Evolutionary conservation across 129 eudicot species (phyloP).

Genomic region (Lonicera japonica): DNA sequence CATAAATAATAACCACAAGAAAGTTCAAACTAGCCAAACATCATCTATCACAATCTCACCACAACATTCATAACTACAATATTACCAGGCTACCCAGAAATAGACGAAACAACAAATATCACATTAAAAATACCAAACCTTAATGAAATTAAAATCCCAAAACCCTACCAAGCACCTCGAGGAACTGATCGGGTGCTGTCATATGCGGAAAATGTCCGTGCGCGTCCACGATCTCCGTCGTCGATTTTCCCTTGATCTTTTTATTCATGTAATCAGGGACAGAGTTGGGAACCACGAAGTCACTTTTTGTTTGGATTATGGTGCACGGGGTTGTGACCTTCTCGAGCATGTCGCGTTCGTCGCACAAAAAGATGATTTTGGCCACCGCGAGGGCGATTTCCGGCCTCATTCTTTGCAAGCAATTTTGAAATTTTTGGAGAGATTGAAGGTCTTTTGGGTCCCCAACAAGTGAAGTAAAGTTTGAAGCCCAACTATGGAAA

Average conservation of each 20-base stretch:
- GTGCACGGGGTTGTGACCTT: conserved; percentile 62
- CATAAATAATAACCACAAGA: too few species aligned
- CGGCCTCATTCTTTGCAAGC: conserved; percentile 54
- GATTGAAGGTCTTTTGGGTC: conserved; percentile 49
- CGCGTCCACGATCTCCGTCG: conserved; percentile 50
- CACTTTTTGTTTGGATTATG: conserved; percentile 56
- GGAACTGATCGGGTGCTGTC: conserved; percentile 55
- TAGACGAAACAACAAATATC: neutral
- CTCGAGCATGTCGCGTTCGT: conserved; percentile 57
- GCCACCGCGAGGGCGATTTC: conserved; percentile 54
- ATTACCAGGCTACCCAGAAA: neutral
- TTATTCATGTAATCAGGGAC: conserved; percentile 57
- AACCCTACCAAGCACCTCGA: conserved; percentile 46
- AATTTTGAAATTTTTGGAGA: conserved; percentile 20
- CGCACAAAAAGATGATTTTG: conserved; percentile 56
- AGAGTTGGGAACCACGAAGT: conserved; percentile 56
- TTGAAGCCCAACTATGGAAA: conserved; percentile 52
- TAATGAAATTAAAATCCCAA: conserved; percentile 16
- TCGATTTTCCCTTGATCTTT: conserved; percentile 48
- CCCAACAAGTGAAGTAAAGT: conserved; percentile 49
- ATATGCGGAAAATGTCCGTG: conserved; percentile 94
- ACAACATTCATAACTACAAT: neutral
- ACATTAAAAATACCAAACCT: neutral
- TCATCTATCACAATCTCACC: neutral
- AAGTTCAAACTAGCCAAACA: neutral